phyloP scores from a whole-genome alignment of 257 asterid species.

The Ocimum tenuiflorum region DNA sequence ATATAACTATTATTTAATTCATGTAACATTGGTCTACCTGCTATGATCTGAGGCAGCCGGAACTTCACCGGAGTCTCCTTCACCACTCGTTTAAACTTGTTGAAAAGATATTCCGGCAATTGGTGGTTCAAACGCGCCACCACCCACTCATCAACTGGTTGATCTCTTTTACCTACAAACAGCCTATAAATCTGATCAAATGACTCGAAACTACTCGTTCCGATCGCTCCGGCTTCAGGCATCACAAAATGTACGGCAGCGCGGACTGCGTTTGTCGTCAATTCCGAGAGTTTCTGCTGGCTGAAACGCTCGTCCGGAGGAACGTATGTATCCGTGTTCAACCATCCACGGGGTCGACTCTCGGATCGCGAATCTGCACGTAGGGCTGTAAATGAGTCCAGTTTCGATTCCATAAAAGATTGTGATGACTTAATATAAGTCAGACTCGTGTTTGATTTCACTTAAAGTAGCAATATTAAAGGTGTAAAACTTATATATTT shows the following conservation, averaged over 20 bases:
- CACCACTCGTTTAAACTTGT: slow-evolving; percentile 24
- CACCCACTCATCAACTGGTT: slow-evolving; percentile 21
- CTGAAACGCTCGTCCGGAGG: slow-evolving; percentile 45
- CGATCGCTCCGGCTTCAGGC: slow-evolving; percentile 23
- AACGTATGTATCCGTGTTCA: slow-evolving; percentile 24
- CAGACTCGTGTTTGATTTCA: too few species aligned
- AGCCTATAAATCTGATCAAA: slow-evolving; percentile 33
- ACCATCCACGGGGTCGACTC: slow-evolving; percentile 22
- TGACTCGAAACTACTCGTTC: slow-evolving; percentile 28
- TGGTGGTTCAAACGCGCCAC: slow-evolving; percentile 26
- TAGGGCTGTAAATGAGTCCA: too few species aligned
- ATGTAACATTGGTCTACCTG: too few species aligned
- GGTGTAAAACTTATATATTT: too few species aligned
- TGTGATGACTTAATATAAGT: too few species aligned
- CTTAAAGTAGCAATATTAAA: too few species aligned
- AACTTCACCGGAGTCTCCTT: slow-evolving; percentile 19
- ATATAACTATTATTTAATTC: too few species aligned
- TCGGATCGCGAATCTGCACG: slow-evolving; percentile 22
- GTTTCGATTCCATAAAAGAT: too few species aligned
- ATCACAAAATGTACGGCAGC: slow-evolving; percentile 30
- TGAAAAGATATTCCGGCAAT: slow-evolving; percentile 29
- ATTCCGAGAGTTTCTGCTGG: slow-evolving; percentile 33
- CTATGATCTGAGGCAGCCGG: slow-evolving; percentile 28
- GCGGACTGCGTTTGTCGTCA: slow-evolving; percentile 26
- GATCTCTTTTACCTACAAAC: slow-evolving; percentile 18